A percentile compares a stretch with the other conserved stretches of the same genome.
Conservation (phyloP, 345 rosid genomes). For the Heritiera fomes region DNA sequence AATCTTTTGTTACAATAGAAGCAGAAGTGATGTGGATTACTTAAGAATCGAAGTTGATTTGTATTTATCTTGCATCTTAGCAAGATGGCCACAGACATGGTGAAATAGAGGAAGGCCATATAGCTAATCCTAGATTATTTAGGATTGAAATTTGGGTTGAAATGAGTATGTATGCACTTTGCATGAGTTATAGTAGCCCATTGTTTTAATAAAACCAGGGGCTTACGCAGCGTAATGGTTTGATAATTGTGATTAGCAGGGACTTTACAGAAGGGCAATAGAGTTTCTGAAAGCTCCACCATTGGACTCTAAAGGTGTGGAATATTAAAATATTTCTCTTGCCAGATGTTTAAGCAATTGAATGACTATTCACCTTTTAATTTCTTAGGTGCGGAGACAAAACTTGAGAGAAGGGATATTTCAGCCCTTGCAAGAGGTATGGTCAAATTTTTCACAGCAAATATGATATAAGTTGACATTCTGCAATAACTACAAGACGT, state of each 20-base stretch:
- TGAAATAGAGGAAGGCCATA: background rate
- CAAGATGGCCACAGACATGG: background rate
- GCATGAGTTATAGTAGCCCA: background rate
- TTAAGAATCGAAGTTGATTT: too few species aligned
- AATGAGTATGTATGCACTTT: background rate
- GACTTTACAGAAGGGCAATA: slow-evolving; percentile 74
- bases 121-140: background rate
- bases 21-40: too few species aligned
- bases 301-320: slow-evolving; percentile 57
- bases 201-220: background rate
- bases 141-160: slow-evolving; percentile 3
- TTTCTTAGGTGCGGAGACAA: slow-evolving; percentile 32
- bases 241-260: slow-evolving; percentile 41
- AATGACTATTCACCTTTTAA: slow-evolving; percentile 9
- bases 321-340: background rate
- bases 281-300: slow-evolving; percentile 82
- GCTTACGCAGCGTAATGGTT: background rate
- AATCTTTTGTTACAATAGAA: too few species aligned
- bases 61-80: background rate
- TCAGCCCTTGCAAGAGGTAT: slow-evolving; percentile 85
- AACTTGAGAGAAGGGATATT: slow-evolving; percentile 46
- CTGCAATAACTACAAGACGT: background rate
- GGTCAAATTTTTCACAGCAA: background rate
- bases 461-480: background rate
- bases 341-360: background rate